These are phyloP conservation scores for Trypanosoma cruzi DNA, from an alignment of 208 protist genomes.

Conservation along the genomic window DNA sequence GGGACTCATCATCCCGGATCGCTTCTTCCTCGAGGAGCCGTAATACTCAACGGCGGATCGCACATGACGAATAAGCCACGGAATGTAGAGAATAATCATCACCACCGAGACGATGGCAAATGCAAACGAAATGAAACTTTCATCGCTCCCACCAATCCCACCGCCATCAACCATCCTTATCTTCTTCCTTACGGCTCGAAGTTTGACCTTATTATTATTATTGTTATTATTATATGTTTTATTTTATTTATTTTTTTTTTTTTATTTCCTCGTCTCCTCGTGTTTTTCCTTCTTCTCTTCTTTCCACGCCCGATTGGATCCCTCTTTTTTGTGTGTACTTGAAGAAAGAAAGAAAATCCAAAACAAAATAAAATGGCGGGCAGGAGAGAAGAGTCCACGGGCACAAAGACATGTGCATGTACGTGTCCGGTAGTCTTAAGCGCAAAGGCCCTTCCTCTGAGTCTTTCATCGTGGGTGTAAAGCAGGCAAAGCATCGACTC, in stretches of 20 bases:
- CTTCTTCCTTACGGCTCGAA: too few relatives aligned
- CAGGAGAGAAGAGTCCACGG: neutral
- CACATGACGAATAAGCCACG: conserved; percentile 73
- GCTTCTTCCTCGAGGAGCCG: conserved; percentile 51
- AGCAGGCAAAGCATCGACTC: neutral
- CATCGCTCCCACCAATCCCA: conserved; percentile 80
- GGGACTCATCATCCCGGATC: conserved; percentile 45
- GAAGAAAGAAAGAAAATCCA: neutral
- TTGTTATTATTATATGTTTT: neutral
- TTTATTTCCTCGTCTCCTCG: neutral
- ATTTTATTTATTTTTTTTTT: neutral
- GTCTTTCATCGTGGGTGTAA: neutral
- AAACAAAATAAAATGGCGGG: neutral
- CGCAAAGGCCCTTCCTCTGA: neutral
- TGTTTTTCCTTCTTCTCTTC: neutral
- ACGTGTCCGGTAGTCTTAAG: too few relatives aligned
- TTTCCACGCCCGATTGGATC: neutral
- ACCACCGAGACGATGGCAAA: conserved; percentile 88
- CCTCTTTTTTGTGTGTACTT: neutral
- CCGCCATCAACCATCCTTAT: conserved; percentile 47
- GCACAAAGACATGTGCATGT: neutral
- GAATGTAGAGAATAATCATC: conserved; percentile 88
- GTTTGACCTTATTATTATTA: neutral
- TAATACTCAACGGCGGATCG: conserved; percentile 66
- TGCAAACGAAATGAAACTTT: conserved; percentile 88